These are phyloP conservation scores for Leccinum obscurum DNA, from an alignment of 768 basidiomycete genomes.

Conservation along the genomic window DNA sequence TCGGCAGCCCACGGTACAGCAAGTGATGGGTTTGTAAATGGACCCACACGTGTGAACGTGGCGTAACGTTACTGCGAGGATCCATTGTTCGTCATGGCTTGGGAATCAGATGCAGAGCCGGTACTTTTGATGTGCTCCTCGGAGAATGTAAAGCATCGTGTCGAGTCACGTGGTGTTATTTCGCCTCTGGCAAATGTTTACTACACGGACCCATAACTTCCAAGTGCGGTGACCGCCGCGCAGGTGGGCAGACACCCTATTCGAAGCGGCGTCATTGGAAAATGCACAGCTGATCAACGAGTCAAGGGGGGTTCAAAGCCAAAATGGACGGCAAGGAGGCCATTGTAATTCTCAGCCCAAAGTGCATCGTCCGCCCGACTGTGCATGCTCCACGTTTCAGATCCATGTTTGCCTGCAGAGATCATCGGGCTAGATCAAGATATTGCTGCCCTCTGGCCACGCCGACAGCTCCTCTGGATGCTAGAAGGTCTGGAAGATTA, in stretches of 20 bases:
- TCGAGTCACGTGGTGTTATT: not conserved
- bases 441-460: too few species aligned
- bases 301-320: conserved; percentile 69
- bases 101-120: too few species aligned
- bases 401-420: not conserved
- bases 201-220: not conserved
- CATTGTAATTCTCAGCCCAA: conserved; percentile 85
- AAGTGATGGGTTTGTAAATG: not conserved
- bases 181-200: too few species aligned
- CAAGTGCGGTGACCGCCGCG: conserved; percentile 48
- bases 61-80: conserved; percentile 63
- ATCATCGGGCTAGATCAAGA: not conserved
- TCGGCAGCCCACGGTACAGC: not conserved
- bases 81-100: too few species aligned
- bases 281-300: conserved; percentile 68
- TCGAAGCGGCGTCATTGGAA: conserved; percentile 20
- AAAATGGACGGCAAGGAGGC: conserved; percentile 93
- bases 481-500: too few species aligned
- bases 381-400: not conserved
- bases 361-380: conserved; percentile 63
- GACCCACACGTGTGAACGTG: not conserved
- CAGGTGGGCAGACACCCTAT: conserved; percentile 53
- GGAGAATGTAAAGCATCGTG: too few species aligned
- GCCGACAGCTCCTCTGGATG: too few species aligned
- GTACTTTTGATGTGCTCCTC: conserved; percentile 57